A percentile compares a stretch with the other conserved stretches of the same genome.
Conservation (phyloP, 805 yeast species). For the Wickerhamomyces kurtzmanii region DNA sequence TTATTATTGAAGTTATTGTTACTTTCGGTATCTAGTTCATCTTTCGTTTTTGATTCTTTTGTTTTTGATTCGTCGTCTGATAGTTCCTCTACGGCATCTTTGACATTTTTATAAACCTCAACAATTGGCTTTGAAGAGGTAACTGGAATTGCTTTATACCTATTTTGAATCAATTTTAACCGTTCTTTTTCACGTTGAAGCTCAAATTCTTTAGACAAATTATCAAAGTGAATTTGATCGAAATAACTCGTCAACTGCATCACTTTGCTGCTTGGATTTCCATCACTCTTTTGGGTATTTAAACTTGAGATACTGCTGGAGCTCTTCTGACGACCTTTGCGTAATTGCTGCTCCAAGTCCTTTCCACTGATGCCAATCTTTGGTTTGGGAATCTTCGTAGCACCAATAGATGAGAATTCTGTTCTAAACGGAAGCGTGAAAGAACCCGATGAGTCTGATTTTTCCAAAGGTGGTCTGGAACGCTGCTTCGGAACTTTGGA, state of each 20-base stretch:
- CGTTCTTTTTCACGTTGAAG: conserved; percentile 78
- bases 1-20: conserved; percentile 3
- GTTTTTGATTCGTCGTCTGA: conserved; percentile 21
- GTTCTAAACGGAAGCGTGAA: background rate
- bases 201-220: conserved; percentile 77
- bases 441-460: background rate
- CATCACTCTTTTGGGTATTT: conserved; percentile 6
- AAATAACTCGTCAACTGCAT: conserved; percentile 56
- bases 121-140: conserved; percentile 78
- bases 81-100: conserved; percentile 71
- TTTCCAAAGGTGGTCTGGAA: background rate
- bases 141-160: conserved; percentile 61
- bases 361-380: conserved; percentile 16
- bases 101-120: conserved; percentile 79
- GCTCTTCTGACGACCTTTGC: conserved; percentile 16
- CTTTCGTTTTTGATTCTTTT: too few relatives aligned
- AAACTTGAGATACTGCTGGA: conserved; percentile 3
- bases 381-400: too few relatives aligned
- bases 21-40: too few relatives aligned
- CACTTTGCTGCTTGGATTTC: conserved; percentile 33
- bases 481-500: too few relatives aligned
- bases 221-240: conserved; percentile 71
- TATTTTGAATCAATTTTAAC: conserved; percentile 44
- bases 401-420: too few relatives aligned
- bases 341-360: conserved; percentile 16